These are phyloP conservation scores for Xerocomellus dryophilus DNA, from an alignment of 768 basidiomycete species.

Conservation along the genomic window DNA sequence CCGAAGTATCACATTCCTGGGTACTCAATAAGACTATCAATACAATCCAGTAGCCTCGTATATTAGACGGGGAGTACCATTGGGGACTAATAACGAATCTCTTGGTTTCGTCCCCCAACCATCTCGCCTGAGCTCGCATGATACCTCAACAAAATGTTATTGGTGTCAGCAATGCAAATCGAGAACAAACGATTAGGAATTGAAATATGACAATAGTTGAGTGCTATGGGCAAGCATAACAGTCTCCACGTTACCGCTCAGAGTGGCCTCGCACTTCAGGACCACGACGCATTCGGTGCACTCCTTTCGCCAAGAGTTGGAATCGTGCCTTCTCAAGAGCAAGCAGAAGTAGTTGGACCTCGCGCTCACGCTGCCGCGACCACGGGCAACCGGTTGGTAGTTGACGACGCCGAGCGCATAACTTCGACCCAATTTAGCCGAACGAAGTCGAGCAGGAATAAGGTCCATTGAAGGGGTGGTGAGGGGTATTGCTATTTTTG, in stretches of 20 bases:
- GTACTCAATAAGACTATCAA: too few relatives aligned
- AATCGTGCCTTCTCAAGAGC: background rate
- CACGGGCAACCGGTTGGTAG: background rate
- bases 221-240: background rate
- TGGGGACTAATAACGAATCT: too few relatives aligned
- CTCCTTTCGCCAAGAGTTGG: background rate
- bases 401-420: background rate
- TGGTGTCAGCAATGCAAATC: too few relatives aligned
- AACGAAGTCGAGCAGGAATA: background rate
- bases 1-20: too few relatives aligned
- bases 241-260: background rate
- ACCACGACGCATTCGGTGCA: background rate
- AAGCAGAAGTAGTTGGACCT: background rate
- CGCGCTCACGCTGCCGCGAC: background rate
- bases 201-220: background rate
- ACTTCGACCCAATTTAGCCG: background rate
- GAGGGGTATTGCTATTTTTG: background rate
- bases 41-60: too few relatives aligned
- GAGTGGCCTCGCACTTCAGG: background rate
- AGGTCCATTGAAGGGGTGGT: background rate
- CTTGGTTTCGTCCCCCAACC: too few relatives aligned
- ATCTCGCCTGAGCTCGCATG: too few relatives aligned
- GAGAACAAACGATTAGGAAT: too few relatives aligned
- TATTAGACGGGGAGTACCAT: too few relatives aligned
- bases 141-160: too few relatives aligned